Evolutionary conservation across 2,329 filamentous ascomycete species (phyloP), one percentile per base, ranked within the genome.

Genomic region (Zasmidium citrigriseum): DNA sequence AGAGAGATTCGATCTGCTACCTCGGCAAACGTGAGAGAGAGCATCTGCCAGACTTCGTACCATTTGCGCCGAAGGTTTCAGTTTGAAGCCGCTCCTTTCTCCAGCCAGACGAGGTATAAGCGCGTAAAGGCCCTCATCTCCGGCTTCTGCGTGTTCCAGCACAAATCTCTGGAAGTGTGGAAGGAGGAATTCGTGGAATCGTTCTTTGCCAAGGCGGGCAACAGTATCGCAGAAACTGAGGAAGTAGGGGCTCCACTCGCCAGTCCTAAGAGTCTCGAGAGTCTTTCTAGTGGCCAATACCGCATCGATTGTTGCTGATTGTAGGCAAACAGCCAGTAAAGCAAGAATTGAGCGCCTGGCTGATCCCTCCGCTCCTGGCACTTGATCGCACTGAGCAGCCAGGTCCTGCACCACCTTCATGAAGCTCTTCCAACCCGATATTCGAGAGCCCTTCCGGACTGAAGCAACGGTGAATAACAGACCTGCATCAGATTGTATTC

Each of bases 101-200:
- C 11, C 44, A 46, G 51, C 62, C 10, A 65, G 21, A 34, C 54
- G 54, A 38, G 57, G 41, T 2, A 66, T 48, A 5, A 65, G 58
- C 11, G 54, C n/a, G 34, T 60, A 61, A 12, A 64, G 47, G 2
- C 23, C 24, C 4, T 54, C 14, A 4, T 58, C 49, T 18, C 53
- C 49, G 9, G 23, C 20, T 16, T 27, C 22, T n/a, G 48, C 27
- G 12, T 54, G 82, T 62, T 88, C 83, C 27, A 86, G 79, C 61
- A 96, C 82, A 68, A 95, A 97, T 84, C 85, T 91, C 73, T 96
- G 90, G 66, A 98, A 92, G 57, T 90, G 87, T 38, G 86, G 88
- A 7, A 93, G 80, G 27, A 96, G 82, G n/a, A 97, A 79, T 63
- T 86, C 87, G 54, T 86, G 84, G 70, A 98, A 99, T 41, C 90